Conservation (phyloP, 306 rosid genomes). For the Trifolium repens region DNA sequence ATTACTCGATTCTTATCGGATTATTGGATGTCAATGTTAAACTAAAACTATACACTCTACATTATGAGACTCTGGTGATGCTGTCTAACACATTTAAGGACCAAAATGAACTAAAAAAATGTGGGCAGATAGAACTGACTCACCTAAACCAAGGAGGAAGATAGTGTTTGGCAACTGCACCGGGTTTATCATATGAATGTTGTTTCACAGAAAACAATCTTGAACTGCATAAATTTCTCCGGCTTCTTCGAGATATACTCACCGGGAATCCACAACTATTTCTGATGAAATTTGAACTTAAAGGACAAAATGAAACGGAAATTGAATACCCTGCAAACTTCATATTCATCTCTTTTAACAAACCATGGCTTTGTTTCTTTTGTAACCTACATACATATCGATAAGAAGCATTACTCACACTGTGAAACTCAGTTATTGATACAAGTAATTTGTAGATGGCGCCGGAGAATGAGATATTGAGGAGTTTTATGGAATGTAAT, state of each 20-base stretch:
- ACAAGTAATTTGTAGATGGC: too few relatives aligned
- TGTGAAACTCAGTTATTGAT: too few relatives aligned
- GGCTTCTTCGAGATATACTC: conserved; percentile 40
- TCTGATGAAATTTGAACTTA: conserved; percentile 48
- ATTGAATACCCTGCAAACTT: conserved; percentile 68
- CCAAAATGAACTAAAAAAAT: not conserved
- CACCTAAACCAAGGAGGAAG: conserved; percentile 98
- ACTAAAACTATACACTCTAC: too few relatives aligned
- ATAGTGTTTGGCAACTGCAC: conserved; percentile 55
- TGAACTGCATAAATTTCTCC: conserved; percentile 41
- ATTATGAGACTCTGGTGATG: not conserved
- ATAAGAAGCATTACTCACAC: conserved; percentile 34
- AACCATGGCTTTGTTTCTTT: conserved; percentile 47
- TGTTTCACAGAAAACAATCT: conserved; percentile 43
- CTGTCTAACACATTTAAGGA: not conserved
- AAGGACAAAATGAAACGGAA: conserved; percentile 56
- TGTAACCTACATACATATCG: conserved; percentile 48
- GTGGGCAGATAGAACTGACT: not conserved
- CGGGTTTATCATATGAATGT: conserved; percentile 41
- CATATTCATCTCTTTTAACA: conserved; percentile 59
- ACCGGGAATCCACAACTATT: conserved; percentile 51
- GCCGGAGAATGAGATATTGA: not conserved
- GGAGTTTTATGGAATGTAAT: too few relatives aligned
- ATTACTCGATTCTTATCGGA: not conserved
- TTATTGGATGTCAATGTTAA: too few relatives aligned